Evolutionary conservation across 805 yeast species (phyloP).

Genomic region (Clavispora vitiphila): DNA sequence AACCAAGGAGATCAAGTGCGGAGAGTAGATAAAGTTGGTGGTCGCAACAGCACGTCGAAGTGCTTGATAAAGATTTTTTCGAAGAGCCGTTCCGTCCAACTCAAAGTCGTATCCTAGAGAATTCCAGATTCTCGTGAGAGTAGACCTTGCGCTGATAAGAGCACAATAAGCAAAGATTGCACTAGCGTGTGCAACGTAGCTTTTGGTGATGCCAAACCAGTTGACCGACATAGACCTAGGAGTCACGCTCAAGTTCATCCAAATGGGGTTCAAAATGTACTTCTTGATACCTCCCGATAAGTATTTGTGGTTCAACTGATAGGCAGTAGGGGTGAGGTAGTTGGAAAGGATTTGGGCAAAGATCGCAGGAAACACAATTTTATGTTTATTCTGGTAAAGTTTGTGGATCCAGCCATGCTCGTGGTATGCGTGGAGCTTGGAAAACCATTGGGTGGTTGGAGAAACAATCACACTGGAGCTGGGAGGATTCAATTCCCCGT

Average conservation of each 20-base stretch:
- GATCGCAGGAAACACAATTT: constrained; percentile 29
- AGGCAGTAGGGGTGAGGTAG: constrained; percentile 36
- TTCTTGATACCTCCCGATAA: constrained; percentile 28
- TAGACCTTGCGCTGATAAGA: constrained; percentile 1
- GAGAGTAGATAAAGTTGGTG: constrained; percentile 31
- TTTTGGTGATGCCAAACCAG: constrained; percentile 24
- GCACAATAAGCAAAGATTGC: constrained; percentile 17
- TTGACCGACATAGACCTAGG: constrained; percentile 19
- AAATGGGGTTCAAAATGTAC: constrained; percentile 34
- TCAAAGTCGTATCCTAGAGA: constrained; percentile 21
- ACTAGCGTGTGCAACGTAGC: constrained; percentile 25
- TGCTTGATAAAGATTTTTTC: constrained; percentile 1
- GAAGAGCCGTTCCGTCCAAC: constrained; percentile 3
- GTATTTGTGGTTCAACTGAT: constrained; percentile 32
- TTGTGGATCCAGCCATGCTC: constrained; percentile 12
- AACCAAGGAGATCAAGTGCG: constrained; percentile 32
- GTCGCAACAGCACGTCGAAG: constrained; percentile 21
- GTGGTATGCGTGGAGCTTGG: constrained; percentile 22
- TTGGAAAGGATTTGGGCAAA: constrained; percentile 37
- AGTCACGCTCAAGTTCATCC: constrained; percentile 35
- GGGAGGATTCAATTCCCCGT: constrained; percentile 30
- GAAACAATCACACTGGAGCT: constrained; percentile 25
- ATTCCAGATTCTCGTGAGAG: background rate
- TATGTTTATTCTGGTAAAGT: constrained; percentile 28
- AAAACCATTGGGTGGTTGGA: constrained; percentile 21